Conservation (phyloP, 768 basidiomycete species). For the Porphyrellus cyaneotinctus region DNA sequence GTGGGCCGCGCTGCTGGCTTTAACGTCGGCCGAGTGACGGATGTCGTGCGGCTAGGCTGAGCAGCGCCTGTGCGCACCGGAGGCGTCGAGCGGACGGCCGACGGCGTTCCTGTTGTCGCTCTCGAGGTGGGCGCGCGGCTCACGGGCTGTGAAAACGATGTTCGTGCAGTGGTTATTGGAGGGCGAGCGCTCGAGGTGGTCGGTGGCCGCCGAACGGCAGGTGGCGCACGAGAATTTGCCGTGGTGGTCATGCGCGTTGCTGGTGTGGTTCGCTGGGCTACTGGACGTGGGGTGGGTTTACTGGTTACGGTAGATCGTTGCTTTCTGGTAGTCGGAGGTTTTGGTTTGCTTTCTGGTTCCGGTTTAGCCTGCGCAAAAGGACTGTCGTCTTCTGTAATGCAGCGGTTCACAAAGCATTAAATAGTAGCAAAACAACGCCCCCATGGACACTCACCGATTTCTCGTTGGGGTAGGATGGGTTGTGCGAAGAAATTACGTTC, state of each 20-base stretch:
- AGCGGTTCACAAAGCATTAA: background rate
- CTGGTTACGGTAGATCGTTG: background rate
- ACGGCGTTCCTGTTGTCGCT: conserved; percentile 20
- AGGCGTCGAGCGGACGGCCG: conserved; percentile 17
- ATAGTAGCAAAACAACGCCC: background rate
- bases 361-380: conserved; percentile 22
- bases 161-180: conserved; percentile 1
- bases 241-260: background rate
- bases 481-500: conserved; percentile 23
- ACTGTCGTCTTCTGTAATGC: conserved; percentile 26
- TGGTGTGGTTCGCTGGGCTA: conserved; percentile 4
- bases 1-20: conserved; percentile 9
- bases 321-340: background rate
- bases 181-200: conserved; percentile 8
- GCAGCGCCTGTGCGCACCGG: conserved; percentile 1
- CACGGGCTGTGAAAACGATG: conserved; percentile 18
- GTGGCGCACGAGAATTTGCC: conserved; percentile 5
- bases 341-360: conserved; percentile 6
- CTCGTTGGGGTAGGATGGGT: conserved; percentile 15
- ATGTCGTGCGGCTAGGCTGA: conserved; percentile 9
- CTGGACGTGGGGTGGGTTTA: conserved; percentile 6
- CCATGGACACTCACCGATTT: conserved; percentile 21
- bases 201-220: conserved; percentile 10
- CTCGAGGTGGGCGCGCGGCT: conserved; percentile 18
- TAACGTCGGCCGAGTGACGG: conserved; percentile 5